Evolutionary conservation across 768 basidiomycete genomes (phyloP).

Genomic region (Tulasnella sp.): DNA sequence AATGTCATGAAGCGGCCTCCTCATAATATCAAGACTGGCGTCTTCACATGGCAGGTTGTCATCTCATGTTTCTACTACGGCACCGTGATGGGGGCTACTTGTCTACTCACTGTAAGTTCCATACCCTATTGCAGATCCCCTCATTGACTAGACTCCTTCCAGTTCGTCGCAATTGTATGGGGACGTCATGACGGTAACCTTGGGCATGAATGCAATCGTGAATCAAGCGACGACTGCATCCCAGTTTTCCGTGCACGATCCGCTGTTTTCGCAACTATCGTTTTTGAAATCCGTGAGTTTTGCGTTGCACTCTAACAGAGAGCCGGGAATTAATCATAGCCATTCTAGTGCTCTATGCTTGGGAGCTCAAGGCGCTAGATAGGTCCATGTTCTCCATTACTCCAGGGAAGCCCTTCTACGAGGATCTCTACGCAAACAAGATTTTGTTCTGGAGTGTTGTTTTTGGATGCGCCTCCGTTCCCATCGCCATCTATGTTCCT

Average conservation of each 20-base stretch:
- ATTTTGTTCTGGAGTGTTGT: slow-evolving; percentile 24
- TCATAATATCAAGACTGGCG: slow-evolving; percentile 23
- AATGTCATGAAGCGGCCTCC: slow-evolving; percentile 40
- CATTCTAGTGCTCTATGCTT: slow-evolving; percentile 19
- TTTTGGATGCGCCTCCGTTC: slow-evolving; percentile 22
- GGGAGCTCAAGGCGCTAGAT: no score
- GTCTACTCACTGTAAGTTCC: slow-evolving; percentile 25
- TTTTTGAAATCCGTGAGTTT: slow-evolving; percentile 16
- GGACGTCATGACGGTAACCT: slow-evolving; percentile 22
- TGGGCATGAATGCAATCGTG: slow-evolving; percentile 26
- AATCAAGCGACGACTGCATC: slow-evolving; percentile 22
- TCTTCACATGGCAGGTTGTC: slow-evolving; percentile 28
- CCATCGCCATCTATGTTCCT: slow-evolving; percentile 29
- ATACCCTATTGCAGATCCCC: no score
- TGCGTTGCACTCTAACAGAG: no score
- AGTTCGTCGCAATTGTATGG: slow-evolving; percentile 28
- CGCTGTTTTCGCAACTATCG: slow-evolving; percentile 25
- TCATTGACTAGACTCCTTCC: no score
- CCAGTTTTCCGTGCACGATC: slow-evolving; percentile 29
- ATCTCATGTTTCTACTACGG: no score
- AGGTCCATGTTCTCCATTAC: no score
- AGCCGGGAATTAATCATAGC: no score
- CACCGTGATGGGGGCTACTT: slow-evolving; percentile 26
- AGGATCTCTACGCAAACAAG: slow-evolving; percentile 26
- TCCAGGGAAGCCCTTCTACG: slow-evolving; percentile 21